Evolutionary conservation across 257 asterid genomes (phyloP).

Genomic region (Nemophila menziesii): DNA sequence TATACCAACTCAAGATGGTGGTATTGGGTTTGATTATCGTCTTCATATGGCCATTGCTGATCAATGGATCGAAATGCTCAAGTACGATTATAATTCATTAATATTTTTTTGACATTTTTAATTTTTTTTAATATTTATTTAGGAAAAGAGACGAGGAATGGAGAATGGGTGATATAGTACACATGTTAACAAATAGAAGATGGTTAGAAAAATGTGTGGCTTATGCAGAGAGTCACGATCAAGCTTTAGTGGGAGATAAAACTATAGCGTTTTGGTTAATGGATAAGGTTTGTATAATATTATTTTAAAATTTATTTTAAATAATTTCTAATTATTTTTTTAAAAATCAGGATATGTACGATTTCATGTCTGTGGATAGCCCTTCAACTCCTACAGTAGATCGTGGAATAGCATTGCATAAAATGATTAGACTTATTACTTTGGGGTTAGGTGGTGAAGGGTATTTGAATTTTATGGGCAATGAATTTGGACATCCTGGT

Average conservation of each 20-base stretch:
- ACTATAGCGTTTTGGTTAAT: constrained; percentile 97
- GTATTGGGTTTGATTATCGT: constrained; percentile 95
- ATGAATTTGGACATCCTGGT: constrained; percentile 99
- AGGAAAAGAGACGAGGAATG: constrained; percentile 97
- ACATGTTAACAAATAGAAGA: constrained; percentile 84
- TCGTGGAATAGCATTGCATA: constrained; percentile 98
- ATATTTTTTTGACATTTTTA: constrained; percentile 25
- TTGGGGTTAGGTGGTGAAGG: constrained; percentile 99
- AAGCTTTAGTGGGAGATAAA: constrained; percentile 97
- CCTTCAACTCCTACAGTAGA: constrained; percentile 83
- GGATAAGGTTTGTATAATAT: constrained; percentile 95
- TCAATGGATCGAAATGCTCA: constrained; percentile 91
- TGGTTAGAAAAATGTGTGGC: constrained; percentile 85
- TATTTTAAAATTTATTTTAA: no score
- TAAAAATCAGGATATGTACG: constrained; percentile 96
- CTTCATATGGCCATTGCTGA: constrained; percentile 99
- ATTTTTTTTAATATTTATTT: constrained; percentile 19
- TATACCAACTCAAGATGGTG: constrained; percentile 86
- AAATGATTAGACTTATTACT: constrained; percentile 93
- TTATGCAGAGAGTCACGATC: constrained; percentile 98
- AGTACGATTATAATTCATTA: no score
- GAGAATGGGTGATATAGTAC: constrained; percentile 79
- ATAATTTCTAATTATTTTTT: background rate
- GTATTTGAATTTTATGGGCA: constrained; percentile 98
- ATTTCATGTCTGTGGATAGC: constrained; percentile 92